phyloP scores from a whole-genome alignment of 352 stramenopile species.

The Blastocystis sp. region DNA sequence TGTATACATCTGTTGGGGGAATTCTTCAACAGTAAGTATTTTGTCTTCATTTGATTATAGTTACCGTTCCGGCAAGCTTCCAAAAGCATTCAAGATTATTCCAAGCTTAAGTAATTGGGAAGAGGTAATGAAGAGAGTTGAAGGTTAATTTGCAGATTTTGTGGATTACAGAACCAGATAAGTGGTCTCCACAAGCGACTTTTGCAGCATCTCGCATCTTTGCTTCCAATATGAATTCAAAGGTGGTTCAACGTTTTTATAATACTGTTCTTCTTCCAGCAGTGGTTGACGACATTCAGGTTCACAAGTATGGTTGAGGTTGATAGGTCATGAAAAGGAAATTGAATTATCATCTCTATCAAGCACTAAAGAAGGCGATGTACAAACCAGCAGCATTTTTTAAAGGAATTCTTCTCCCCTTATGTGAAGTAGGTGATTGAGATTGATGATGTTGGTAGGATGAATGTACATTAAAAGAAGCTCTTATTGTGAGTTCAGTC shows the following conservation, averaged over 20 bases:
- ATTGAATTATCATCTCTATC: conserved; percentile 99
- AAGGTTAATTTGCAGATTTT: conserved; percentile 76
- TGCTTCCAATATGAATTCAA: conserved; percentile 97
- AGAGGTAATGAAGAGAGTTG: conserved; percentile 74
- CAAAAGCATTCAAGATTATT: conserved; percentile 99
- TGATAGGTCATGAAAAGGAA: conserved; percentile 72
- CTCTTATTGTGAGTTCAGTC: conserved; percentile 92
- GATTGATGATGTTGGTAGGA: conserved; percentile 71
- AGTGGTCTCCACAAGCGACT: conserved; percentile 97
- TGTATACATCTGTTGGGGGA: conserved; percentile 96
- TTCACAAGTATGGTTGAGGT: conserved; percentile 78
- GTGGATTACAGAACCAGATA: conserved; percentile 92
- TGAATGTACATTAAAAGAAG: conserved; percentile 93
- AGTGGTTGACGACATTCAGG: conserved; percentile 91
- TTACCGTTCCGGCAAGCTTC: conserved; percentile 96
- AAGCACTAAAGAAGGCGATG: conserved; percentile 93
- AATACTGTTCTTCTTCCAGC: conserved; percentile 93
- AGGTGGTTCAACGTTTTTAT: conserved; percentile 98
- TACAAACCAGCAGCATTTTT: conserved; percentile 99
- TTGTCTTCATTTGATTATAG: conserved; percentile 64
- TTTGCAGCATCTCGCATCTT: conserved; percentile 93
- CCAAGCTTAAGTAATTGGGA: conserved; percentile 97
- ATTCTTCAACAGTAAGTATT: conserved; percentile 79
- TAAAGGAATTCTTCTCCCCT: conserved; percentile 96
- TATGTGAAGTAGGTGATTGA: conserved; percentile 78